phyloP scores from a whole-genome alignment of 2,329 filamentous ascomycete species.

The Trichoderma sp. region DNA sequence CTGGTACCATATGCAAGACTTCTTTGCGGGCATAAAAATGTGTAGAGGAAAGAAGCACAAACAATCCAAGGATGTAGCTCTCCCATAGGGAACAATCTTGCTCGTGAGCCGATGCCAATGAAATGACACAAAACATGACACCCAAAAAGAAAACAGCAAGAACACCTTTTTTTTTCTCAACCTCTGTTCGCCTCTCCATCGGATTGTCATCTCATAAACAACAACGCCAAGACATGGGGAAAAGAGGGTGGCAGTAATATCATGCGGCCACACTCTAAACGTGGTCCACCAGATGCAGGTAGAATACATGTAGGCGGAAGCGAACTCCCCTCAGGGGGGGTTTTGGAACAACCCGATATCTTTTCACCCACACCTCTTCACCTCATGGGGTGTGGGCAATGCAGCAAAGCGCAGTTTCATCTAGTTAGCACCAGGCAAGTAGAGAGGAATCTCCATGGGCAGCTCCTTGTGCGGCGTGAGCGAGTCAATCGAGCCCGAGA shows the following conservation, averaged over 20 bases:
- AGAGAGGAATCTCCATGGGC: conserved; percentile 37
- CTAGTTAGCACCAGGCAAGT: conserved; percentile 29
- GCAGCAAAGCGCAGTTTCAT: background rate
- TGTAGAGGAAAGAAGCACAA: background rate
- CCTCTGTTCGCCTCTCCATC: background rate
- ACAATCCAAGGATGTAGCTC: background rate
- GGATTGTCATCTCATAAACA: background rate
- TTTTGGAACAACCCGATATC: background rate
- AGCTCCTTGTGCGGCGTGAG: conserved; percentile 33
- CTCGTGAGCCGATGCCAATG: background rate
- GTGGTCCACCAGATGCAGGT: too few relatives aligned
- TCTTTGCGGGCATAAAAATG: background rate
- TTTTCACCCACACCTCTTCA: background rate
- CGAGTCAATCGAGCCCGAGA: conserved; percentile 36
- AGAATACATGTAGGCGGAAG: too few relatives aligned
- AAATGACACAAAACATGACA: background rate
- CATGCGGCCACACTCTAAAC: background rate
- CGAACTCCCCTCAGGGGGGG: background rate
- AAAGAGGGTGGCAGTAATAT: background rate
- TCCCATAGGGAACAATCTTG: conserved; percentile 1
- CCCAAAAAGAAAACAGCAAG: background rate
- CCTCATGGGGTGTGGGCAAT: background rate
- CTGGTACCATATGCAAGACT: background rate
- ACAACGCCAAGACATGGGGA: background rate
- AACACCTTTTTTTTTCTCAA: background rate